Conservation (phyloP, 2,329 filamentous ascomycete species). For the Periconia macrospinosa region DNA sequence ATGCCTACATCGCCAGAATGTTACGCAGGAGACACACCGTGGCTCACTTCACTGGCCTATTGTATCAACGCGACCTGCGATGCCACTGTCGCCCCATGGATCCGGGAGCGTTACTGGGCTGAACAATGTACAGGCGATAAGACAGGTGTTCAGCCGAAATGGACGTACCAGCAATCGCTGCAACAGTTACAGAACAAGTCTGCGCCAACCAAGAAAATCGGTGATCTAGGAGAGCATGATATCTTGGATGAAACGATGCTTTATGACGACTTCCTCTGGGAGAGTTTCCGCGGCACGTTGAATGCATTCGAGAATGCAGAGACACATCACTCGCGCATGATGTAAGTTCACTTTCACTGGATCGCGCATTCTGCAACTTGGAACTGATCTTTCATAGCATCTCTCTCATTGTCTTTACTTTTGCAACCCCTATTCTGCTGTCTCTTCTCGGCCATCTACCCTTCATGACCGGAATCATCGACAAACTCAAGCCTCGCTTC, state of each 20-base stretch:
- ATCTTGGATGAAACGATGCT: constrained; percentile 9
- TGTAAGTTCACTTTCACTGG: constrained; percentile 1
- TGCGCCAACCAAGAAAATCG: constrained; percentile 2
- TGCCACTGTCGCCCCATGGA: constrained; percentile 12
- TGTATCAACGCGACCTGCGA: constrained; percentile 25
- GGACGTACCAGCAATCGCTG: constrained; percentile 14
- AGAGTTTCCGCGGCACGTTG: background rate
- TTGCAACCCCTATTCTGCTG: constrained; percentile 12
- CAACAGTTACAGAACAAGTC: background rate
- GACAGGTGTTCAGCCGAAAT: constrained; percentile 13
- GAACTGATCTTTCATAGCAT: no score
- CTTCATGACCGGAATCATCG: background rate
- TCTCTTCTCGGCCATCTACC: constrained; percentile 7
- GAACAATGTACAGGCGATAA: constrained; percentile 13
- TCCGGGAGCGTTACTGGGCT: constrained; percentile 18
- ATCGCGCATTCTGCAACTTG: no score
- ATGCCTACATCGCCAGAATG: constrained; percentile 21
- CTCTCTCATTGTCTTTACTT: background rate
- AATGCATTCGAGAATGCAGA: constrained; percentile 5
- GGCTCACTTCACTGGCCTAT: constrained; percentile 25
- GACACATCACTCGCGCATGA: constrained; percentile 5
- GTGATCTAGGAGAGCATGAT: constrained; percentile 7
- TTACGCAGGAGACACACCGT: constrained; percentile 18
- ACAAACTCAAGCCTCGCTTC: constrained; percentile 9
- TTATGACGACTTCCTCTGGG: constrained; percentile 5